These are phyloP conservation scores for Avena insularis DNA, from an alignment of 176 grass and related monocot genomes.

Conservation along the genomic window DNA sequence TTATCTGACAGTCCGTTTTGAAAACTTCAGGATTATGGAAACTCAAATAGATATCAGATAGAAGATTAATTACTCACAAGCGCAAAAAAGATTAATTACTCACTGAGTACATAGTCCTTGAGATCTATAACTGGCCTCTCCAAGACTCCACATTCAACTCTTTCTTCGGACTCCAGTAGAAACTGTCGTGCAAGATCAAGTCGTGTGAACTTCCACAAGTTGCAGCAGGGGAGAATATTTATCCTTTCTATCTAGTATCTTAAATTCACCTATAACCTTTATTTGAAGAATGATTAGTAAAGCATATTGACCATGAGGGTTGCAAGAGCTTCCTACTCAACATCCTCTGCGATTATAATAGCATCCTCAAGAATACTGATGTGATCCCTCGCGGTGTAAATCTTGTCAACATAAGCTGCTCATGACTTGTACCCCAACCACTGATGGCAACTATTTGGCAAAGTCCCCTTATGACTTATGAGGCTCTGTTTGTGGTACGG, in stretches of 20 bases:
- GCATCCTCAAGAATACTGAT: constrained; percentile 53
- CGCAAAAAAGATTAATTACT: neutral
- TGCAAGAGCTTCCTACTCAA: constrained; percentile 70
- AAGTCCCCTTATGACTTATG: neutral
- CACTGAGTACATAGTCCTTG: neutral
- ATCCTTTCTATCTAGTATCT: neutral
- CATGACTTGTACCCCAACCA: neutral
- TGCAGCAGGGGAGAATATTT: neutral
- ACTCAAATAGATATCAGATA: neutral
- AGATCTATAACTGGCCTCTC: neutral
- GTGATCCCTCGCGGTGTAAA: constrained; percentile 57
- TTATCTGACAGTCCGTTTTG: no score
- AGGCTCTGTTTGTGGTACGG: neutral
- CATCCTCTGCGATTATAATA: constrained; percentile 59
- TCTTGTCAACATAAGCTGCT: constrained; percentile 74
- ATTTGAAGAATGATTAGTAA: neutral
- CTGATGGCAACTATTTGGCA: neutral
- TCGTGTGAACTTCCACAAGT: neutral
- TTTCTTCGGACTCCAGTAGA: neutral
- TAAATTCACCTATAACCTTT: neutral
- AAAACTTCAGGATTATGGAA: neutral
- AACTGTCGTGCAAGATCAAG: neutral
- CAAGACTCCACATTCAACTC: neutral
- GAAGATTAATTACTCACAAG: neutral
- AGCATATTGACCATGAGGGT: constrained; percentile 72